Conservation (phyloP, 2,329 filamentous ascomycete genomes). For the Gaeumannomyces sp. region DNA sequence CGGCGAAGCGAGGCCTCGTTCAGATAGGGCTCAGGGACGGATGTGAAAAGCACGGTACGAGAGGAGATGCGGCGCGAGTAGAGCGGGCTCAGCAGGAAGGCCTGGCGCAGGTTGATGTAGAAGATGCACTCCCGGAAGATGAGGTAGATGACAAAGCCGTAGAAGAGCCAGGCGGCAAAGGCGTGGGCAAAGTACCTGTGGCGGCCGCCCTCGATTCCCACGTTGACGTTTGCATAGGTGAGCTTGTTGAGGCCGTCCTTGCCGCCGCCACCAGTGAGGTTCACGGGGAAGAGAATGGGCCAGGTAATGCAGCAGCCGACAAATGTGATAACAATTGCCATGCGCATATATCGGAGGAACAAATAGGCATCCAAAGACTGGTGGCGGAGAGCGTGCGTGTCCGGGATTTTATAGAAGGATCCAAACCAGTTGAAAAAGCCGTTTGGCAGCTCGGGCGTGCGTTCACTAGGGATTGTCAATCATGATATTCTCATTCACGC, state of each 20-base stretch:
- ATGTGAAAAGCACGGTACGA: conserved; percentile 83
- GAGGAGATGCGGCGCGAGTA: conserved; percentile 84
- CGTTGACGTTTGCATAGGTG: conserved; percentile 68
- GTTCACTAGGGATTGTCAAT: conserved; percentile 34
- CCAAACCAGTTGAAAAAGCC: conserved; percentile 63
- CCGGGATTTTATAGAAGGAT: conserved; percentile 60
- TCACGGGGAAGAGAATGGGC: conserved; percentile 81
- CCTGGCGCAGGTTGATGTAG: conserved; percentile 91
- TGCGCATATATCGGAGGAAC: conserved; percentile 81
- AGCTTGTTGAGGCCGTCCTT: conserved; percentile 67
- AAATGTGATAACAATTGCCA: conserved; percentile 68
- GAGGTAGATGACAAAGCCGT: conserved; percentile 81
- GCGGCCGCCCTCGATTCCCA: conserved; percentile 39
- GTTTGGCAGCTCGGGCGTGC: conserved; percentile 51
- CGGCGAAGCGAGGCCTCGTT: conserved; percentile 69
- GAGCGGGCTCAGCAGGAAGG: conserved; percentile 77
- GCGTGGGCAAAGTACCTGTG: conserved; percentile 76
- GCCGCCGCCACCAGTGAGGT: conserved; percentile 69
- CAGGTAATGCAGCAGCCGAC: conserved; percentile 80
- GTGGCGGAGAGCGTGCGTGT: conserved; percentile 80
- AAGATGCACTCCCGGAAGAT: conserved; percentile 87
- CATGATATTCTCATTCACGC: neutral
- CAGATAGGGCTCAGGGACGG: conserved; percentile 73
- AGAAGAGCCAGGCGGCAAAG: conserved; percentile 77
- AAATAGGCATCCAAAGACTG: conserved; percentile 90